A percentile compares a stretch with the other conserved stretches of the same genome.
These are phyloP conservation scores for Microsporum audouinii DNA, from an alignment of 2,329 filamentous ascomycete genomes.

Conservation along the genomic window DNA sequence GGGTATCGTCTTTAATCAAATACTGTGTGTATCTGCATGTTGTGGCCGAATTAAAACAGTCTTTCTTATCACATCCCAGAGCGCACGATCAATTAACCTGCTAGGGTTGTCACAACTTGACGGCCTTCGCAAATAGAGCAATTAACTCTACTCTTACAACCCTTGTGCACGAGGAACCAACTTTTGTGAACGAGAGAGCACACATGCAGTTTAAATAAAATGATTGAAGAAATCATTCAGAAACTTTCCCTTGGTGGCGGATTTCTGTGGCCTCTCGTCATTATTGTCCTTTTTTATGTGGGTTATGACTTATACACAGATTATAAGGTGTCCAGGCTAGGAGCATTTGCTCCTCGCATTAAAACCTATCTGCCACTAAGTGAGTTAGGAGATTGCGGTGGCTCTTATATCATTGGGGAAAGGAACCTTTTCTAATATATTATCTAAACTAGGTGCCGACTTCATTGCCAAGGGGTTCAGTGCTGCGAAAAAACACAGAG, in stretches of 20 bases:
- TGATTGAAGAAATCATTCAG: constrained; percentile 10
- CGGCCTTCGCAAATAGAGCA: background rate
- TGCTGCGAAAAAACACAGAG: constrained; percentile 43
- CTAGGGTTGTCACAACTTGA: background rate
- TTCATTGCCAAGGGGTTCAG: constrained; percentile 49
- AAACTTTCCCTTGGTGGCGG: constrained; percentile 4
- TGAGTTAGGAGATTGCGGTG: constrained; percentile 13
- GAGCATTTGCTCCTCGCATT: constrained; percentile 26
- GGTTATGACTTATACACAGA: constrained; percentile 3
- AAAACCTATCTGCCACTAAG: constrained; percentile 28
- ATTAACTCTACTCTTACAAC: background rate
- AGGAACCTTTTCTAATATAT: constrained; percentile 8
- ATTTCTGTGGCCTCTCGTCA: background rate
- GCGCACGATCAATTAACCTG: background rate
- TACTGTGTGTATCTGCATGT: too few species aligned
- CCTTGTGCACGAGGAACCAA: background rate
- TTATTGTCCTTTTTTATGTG: background rate
- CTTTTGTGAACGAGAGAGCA: background rate
- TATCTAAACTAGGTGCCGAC: constrained; percentile 47
- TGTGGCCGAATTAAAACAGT: too few species aligned
- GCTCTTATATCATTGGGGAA: background rate
- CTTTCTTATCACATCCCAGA: background rate
- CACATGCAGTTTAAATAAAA: background rate
- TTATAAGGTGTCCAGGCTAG: constrained; percentile 23
- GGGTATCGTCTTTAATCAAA: background rate